These are phyloP conservation scores for Teratosphaeriaceae sp. DNA, from an alignment of 2,329 filamentous ascomycete species.

Conservation along the genomic window DNA sequence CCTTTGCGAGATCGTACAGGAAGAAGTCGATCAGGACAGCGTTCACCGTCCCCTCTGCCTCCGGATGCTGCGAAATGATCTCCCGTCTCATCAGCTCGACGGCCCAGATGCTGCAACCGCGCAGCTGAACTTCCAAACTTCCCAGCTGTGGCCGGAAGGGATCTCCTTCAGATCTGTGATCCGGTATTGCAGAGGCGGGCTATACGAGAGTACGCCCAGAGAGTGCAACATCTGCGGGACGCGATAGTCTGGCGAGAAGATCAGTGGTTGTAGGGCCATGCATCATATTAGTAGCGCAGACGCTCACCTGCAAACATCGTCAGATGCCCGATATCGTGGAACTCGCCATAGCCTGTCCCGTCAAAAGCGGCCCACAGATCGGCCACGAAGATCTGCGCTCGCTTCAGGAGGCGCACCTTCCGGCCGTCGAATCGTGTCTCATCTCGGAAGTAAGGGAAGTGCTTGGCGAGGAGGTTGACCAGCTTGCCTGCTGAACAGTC, in stretches of 20 bases:
- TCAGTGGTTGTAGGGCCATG: constrained; percentile 5
- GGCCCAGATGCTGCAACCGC: constrained; percentile 90
- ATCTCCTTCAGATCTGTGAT: constrained; percentile 61
- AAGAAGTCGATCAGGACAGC: constrained; percentile 97
- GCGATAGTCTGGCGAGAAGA: constrained; percentile 62
- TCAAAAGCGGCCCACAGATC: constrained; percentile 96
- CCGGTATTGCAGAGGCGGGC: constrained; percentile 66
- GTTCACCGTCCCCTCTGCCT: constrained; percentile 56
- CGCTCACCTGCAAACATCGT: constrained; percentile 81
- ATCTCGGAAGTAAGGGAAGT: constrained; percentile 83
- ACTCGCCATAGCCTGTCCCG: constrained; percentile 69
- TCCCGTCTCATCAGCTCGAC: constrained; percentile 82
- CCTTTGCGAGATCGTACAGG: constrained; percentile 90
- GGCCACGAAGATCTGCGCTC: constrained; percentile 91
- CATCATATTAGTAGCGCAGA: neutral
- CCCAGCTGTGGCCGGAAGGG: constrained; percentile 66
- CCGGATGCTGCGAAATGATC: constrained; percentile 67
- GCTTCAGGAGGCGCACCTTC: constrained; percentile 77
- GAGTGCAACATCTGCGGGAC: constrained; percentile 88
- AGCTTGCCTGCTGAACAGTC: constrained; percentile 73
- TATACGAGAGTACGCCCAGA: constrained; percentile 77
- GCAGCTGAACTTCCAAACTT: constrained; percentile 66
- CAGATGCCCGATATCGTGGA: constrained; percentile 86
- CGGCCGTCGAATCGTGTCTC: constrained; percentile 68
- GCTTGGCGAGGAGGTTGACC: constrained; percentile 75